Conservation (phyloP, 495 filamentous ascomycete genomes). For the Neurospora sp. region DNA sequence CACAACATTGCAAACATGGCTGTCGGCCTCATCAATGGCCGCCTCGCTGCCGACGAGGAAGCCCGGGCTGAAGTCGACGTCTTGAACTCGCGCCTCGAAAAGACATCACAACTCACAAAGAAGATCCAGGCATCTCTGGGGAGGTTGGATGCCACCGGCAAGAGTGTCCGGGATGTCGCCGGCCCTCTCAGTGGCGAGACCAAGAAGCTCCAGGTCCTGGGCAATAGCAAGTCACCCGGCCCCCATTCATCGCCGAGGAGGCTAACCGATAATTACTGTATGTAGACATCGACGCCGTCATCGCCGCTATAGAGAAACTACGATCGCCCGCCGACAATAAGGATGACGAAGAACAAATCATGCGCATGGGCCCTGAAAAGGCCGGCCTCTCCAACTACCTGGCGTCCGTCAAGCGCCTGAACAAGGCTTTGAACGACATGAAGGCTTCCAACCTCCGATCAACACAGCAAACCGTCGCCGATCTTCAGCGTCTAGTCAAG, state of each 20-base stretch:
- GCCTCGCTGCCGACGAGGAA: slow-evolving; percentile 49
- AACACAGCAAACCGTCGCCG: slow-evolving; percentile 79
- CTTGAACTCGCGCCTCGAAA: slow-evolving; percentile 52
- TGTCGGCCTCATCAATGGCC: slow-evolving; percentile 33
- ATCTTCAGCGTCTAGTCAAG: slow-evolving; percentile 66
- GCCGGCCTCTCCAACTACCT: slow-evolving; percentile 78
- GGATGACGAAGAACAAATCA: slow-evolving; percentile 80
- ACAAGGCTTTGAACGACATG: slow-evolving; percentile 69
- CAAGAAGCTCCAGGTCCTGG: slow-evolving; percentile 71
- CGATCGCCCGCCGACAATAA: slow-evolving; percentile 82
- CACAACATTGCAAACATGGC: slow-evolving; percentile 24
- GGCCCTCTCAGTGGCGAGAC: slow-evolving; percentile 92
- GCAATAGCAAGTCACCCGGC: slow-evolving; percentile 47
- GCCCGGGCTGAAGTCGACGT: slow-evolving; percentile 57
- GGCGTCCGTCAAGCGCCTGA: slow-evolving; percentile 76
- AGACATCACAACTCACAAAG: slow-evolving; percentile 67
- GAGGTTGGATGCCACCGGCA: slow-evolving; percentile 75
- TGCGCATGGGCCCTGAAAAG: slow-evolving; percentile 72
- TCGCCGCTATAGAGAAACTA: slow-evolving; percentile 76
- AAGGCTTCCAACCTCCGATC: slow-evolving; percentile 77
- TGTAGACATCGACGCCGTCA: slow-evolving; percentile 71
- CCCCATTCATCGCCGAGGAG: background rate
- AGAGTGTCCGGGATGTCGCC: slow-evolving; percentile 82
- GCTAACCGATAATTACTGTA: slow-evolving; percentile 6
- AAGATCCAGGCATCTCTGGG: slow-evolving; percentile 85